Evolutionary conservation across 2,329 filamentous ascomycete genomes (phyloP).

Genomic region (Herpomyces periplanetae): DNA sequence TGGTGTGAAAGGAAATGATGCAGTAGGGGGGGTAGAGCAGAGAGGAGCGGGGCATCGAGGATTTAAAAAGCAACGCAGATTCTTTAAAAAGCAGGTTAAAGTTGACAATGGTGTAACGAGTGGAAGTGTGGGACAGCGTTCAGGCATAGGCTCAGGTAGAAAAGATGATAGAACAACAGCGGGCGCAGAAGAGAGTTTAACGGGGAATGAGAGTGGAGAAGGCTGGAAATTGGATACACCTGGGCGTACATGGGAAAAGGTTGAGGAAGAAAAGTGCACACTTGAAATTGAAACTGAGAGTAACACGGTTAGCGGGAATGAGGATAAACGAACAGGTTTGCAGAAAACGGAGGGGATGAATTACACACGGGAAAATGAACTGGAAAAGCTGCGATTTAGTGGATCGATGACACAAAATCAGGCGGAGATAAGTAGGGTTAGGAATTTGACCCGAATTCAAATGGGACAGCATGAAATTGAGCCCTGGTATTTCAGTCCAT

Average conservation of each 20-base stretch:
- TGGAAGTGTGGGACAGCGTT: no score
- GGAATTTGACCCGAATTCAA: conserved; percentile 71
- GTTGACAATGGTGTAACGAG: no score
- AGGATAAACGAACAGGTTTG: conserved; percentile 4
- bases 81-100: conserved; percentile 13
- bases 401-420: conserved; percentile 98
- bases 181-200: conserved; percentile 18
- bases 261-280: conserved; percentile 13
- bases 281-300: conserved; percentile 14
- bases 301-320: conserved; percentile 12
- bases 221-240: conserved; percentile 11
- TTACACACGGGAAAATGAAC: conserved; percentile 56
- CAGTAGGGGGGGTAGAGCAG: conserved; percentile 7
- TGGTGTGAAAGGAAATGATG: conserved; percentile 6
- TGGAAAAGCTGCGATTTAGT: conserved; percentile 68
- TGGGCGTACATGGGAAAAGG: conserved; percentile 11
- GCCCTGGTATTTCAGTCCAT: conserved; percentile 96
- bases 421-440: conserved; percentile 71
- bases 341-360: conserved; percentile 10
- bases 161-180: conserved; percentile 13
- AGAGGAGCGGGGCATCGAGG: conserved; percentile 11
- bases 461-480: conserved; percentile 74
- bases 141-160: no score
- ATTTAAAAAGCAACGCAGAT: conserved; percentile 14
- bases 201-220: conserved; percentile 9